Evolutionary conservation across 345 rosid species (phyloP), one percentile per base, ranked within the genome.

Genomic region (Alliaria petiolata): DNA sequence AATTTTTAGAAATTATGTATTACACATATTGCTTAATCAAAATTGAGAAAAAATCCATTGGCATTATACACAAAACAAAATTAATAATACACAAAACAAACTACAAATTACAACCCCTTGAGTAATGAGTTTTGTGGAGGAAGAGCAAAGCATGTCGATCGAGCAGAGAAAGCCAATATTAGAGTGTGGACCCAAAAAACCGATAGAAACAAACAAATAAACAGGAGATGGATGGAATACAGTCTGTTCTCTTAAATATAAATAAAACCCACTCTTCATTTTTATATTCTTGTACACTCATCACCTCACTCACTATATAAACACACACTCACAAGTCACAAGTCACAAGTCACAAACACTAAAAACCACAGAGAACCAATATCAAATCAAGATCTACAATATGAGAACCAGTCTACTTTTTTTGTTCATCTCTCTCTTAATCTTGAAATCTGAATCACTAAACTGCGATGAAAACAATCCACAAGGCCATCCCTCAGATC

Each of bases 221-320:
- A 22, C 10, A 44, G 49, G 50, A 81, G 72, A 75, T 89, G n/a
- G n/a, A n/a, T n/a, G 93, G 95, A 77, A 76, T 81, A 84, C 93
- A 89, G 88, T 70, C 90, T 85, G 92, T 78, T 80, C 22, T 14
- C 77, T 28, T 19, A 13, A 19, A 16, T 8, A 17, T 61, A 62
- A 52, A 66, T 17, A 43, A 69, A 56, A 56, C 66, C 61, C 71
- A 76, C 65, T 70, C 61, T 69, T 39, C 47, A 22, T 31, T 47
- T 63, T 63, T n/a, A 55, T 38, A 64, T 46, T 56, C 40, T 20
- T 56, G 66, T 16, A 70, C 67, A 38, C 75, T 46, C 75, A 38
- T 26, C 61, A 40, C n/a, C n/a, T 46, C 71, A 70, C 13, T 63
- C 76, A 38, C 79, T 76, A 55, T 70, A 76, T 70, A 53, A 69